Conservation (phyloP, 116 monocot species). For the Posidonia oceanica region DNA sequence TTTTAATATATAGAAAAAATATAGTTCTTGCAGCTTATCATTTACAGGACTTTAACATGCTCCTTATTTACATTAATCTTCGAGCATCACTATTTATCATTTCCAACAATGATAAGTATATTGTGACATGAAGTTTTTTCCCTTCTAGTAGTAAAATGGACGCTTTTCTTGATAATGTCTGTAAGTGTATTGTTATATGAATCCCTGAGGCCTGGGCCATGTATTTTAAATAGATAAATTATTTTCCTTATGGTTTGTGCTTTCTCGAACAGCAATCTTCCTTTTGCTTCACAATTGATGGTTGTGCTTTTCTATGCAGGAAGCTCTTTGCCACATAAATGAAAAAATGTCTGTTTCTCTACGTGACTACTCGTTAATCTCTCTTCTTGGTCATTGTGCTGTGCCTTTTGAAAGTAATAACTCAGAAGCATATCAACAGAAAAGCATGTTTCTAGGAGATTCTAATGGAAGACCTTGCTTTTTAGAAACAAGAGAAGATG, state of each 20-base stretch:
- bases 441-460: not conserved
- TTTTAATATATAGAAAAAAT: too few species aligned
- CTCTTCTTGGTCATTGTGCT: conserved; percentile 40
- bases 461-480: not conserved
- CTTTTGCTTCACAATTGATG: not conserved
- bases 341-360: conserved; percentile 37
- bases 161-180: not conserved
- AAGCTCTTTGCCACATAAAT: conserved; percentile 33
- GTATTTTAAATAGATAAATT: not conserved
- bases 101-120: too few species aligned
- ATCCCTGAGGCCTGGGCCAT: not conserved
- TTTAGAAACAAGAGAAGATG: conserved; percentile 2
- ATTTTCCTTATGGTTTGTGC: not conserved
- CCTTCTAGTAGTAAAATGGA: too few species aligned
- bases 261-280: not conserved
- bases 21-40: too few species aligned
- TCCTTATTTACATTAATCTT: too few species aligned
- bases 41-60: too few species aligned
- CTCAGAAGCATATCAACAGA: not conserved
- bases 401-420: not conserved
- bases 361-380: conserved; percentile 33
- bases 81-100: too few species aligned
- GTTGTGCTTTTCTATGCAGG: conserved; percentile 25
- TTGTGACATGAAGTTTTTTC: too few species aligned
- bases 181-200: not conserved